These are phyloP conservation scores for Urtica urens DNA, from an alignment of 306 rosid species.

Conservation along the genomic window DNA sequence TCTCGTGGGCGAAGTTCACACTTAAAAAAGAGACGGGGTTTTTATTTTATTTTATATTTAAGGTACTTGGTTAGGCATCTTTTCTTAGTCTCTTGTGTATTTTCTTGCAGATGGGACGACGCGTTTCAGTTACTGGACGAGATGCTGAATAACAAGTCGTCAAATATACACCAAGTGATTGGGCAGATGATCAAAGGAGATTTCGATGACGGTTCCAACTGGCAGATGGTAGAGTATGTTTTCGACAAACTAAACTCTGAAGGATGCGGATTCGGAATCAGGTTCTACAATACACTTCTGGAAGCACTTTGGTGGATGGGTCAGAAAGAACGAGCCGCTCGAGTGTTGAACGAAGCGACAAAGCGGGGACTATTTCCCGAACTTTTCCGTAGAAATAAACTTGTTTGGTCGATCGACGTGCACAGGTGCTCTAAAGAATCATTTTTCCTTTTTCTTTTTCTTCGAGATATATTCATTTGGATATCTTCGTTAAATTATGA, in stretches of 20 bases:
- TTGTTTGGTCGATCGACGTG: slow-evolving; percentile 76
- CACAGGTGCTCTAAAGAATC: slow-evolving; percentile 72
- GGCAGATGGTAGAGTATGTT: slow-evolving; percentile 97
- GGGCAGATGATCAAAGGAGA: slow-evolving; percentile 94
- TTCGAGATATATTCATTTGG: background rate
- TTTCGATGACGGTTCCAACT: slow-evolving; percentile 81
- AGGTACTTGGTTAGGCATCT: slow-evolving; percentile 15
- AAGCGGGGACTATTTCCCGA: slow-evolving; percentile 87
- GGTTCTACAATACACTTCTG: slow-evolving; percentile 70
- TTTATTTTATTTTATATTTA: too few relatives aligned
- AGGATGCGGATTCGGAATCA: slow-evolving; percentile 77
- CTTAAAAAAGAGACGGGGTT: too few relatives aligned
- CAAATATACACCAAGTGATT: slow-evolving; percentile 83
- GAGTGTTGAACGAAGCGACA: slow-evolving; percentile 85
- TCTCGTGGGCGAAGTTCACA: too few relatives aligned
- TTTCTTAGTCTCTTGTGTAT: slow-evolving; percentile 23
- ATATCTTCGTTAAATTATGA: slow-evolving; percentile 5
- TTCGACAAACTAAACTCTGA: slow-evolving; percentile 86
- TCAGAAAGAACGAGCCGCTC: slow-evolving; percentile 86
- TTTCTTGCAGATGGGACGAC: slow-evolving; percentile 63
- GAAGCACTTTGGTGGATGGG: slow-evolving; percentile 97
- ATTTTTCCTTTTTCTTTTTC: slow-evolving; percentile 1
- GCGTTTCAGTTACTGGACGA: slow-evolving; percentile 66
- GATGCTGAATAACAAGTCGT: slow-evolving; percentile 53
- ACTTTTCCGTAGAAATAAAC: slow-evolving; percentile 65